Evolutionary conservation across 139 green algal genomes (phyloP), one percentile per base, ranked within the genome.

Genomic region (Parachlorella kessleri): DNA sequence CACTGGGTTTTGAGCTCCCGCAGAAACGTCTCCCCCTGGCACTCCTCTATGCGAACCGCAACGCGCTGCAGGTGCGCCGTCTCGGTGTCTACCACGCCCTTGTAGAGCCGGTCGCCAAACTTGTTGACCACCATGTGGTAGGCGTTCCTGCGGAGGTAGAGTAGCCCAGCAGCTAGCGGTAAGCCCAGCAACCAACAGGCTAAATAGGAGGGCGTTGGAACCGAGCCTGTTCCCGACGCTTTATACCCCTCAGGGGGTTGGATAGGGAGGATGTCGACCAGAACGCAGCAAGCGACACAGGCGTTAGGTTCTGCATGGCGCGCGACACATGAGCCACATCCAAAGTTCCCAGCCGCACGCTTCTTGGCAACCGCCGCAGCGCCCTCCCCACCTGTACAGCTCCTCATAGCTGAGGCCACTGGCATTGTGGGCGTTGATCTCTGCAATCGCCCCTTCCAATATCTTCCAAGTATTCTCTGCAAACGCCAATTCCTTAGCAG

Each of bases 91-190:
- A 90, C 86, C 39, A 99, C 85, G 4, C 94, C 95, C 2, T 86
- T 90, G 84, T 99, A 99, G 26, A 99, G 88, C 32, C 86, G 81
- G 59, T 97, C 91, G 5, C 97, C 97, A 79, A 94, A 95, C 89
- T 98, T 98, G 86, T 99, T 95, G 41, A 99, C 89, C 33, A 99
- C 97, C 95, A 99, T 98, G 86, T 98, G 98, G 91, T 99, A 99
- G 4, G 96, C 97, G 68, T 95, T 98, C 78, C 96, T 97, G 91
- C 66, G 39, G 10, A 33, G 9, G 30, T n/a, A n/a, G n/a, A n/a
- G n/a, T n/a, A n/a, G n/a, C n/a, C n/a, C n/a, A n/a, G n/a, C n/a
- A n/a, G n/a, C n/a, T n/a, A n/a, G n/a, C n/a, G n/a, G n/a, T n/a
- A n/a, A n/a, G n/a, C n/a, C n/a, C n/a, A n/a, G n/a, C n/a, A n/a